Percentiles rank a stretch among this genome's conserved stretches.
phyloP scores from a whole-genome alignment of 2,329 filamentous ascomycete genomes.

The Aspergillus intermedius region DNA sequence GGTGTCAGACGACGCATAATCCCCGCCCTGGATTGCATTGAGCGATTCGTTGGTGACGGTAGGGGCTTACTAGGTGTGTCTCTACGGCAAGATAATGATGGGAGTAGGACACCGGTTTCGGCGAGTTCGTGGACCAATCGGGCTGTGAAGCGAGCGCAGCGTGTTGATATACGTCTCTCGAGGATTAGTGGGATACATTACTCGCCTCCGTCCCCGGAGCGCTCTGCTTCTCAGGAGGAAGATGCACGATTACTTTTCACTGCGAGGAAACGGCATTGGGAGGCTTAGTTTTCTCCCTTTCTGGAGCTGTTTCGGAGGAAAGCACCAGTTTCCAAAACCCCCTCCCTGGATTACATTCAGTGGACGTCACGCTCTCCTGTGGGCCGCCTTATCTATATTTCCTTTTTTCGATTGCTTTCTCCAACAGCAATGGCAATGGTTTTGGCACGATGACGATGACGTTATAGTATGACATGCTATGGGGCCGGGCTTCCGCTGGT shows the following conservation, averaged over 20 bases:
- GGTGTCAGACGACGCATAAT: conserved; percentile 36
- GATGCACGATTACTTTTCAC: conserved; percentile 31
- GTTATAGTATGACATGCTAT: not conserved
- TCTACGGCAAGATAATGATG: conserved; percentile 7
- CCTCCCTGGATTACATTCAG: not conserved
- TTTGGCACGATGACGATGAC: not conserved
- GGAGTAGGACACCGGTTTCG: conserved; percentile 8
- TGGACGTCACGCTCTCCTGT: not conserved
- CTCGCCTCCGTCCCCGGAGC: conserved; percentile 9
- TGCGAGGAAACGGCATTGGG: conserved; percentile 30
- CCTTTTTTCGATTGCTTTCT: not conserved
- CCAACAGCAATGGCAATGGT: too few species aligned
- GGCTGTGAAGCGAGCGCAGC: conserved; percentile 10
- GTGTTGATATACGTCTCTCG: conserved; percentile 21
- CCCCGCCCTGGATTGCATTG: conserved; percentile 33
- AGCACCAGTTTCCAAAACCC: not conserved
- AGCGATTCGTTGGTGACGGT: conserved; percentile 29
- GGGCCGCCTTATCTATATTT: too few species aligned
- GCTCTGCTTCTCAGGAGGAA: conserved; percentile 17
- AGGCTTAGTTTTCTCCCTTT: conserved; percentile 13
- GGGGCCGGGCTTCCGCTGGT: conserved; percentile 1
- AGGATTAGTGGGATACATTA: conserved; percentile 17
- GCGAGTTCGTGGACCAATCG: conserved; percentile 17
- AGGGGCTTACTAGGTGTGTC: conserved; percentile 26
- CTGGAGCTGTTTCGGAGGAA: not conserved